Conservation (phyloP, 176 grass and related monocot species). For the Bromus sterilis region DNA sequence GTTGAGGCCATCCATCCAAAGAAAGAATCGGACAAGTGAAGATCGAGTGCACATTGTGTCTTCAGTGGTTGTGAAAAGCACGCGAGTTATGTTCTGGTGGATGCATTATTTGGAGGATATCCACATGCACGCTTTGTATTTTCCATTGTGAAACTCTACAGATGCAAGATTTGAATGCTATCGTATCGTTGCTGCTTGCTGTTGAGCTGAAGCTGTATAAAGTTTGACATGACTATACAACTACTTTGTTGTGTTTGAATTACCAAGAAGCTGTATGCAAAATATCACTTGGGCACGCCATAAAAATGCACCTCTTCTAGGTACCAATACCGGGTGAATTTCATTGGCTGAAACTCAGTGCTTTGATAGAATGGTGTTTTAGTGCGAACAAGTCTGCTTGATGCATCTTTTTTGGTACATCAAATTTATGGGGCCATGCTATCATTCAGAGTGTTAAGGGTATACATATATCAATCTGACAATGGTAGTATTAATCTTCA, state of each 20-base stretch:
- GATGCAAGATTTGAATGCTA: not conserved
- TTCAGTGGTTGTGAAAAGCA: not conserved
- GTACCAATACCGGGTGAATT: not conserved
- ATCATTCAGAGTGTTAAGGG: too few species aligned
- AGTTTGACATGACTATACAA: not conserved
- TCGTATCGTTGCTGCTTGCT: not conserved
- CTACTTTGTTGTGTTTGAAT: not conserved
- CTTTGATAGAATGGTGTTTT: too few species aligned
- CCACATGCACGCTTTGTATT: not conserved
- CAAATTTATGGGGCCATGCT: too few species aligned
- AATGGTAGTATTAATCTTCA: too few species aligned
- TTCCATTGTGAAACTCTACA: not conserved
- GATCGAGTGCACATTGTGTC: not conserved
- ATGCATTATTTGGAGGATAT: not conserved
- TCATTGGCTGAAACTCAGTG: not conserved
- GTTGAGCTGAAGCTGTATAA: not conserved
- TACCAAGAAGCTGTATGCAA: not conserved
- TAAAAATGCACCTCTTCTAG: not conserved
- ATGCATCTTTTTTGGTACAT: too few species aligned
- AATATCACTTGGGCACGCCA: not conserved
- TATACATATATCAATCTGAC: too few species aligned
- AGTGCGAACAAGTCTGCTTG: too few species aligned
- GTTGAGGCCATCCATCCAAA: slow-evolving; percentile 52
- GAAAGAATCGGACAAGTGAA: slow-evolving; percentile 37
- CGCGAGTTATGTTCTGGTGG: not conserved